Evolutionary conservation across 805 yeast species (phyloP).

Genomic region (Pichia pseudocactophila): DNA sequence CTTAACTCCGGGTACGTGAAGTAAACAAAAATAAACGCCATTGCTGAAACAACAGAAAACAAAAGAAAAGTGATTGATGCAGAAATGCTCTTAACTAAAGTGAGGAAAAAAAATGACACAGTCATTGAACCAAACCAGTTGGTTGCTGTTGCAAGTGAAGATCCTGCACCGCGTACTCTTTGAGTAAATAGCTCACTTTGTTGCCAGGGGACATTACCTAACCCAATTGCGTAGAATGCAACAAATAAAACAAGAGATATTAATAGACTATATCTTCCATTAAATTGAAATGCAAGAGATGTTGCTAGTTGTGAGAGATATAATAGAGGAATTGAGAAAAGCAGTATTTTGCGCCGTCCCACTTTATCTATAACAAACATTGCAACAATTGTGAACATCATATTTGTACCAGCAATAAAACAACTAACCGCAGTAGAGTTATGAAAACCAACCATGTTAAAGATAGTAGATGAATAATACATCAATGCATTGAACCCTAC

Average conservation of each 20-base stretch:
- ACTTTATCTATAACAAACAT: constrained; percentile 78
- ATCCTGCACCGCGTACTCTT: constrained; percentile 86
- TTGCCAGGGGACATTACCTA: constrained; percentile 98
- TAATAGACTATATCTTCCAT: constrained; percentile 85
- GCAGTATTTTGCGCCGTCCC: constrained; percentile 78
- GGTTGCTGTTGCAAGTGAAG: constrained; percentile 82
- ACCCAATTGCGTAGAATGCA: constrained; percentile 87
- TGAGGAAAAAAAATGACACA: constrained; percentile 84
- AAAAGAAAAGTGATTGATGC: constrained; percentile 92
- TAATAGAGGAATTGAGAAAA: constrained; percentile 83
- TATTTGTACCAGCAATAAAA: constrained; percentile 90
- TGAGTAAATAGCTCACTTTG: constrained; percentile 94
- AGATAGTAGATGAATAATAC: constrained; percentile 92
- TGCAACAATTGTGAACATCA: constrained; percentile 78
- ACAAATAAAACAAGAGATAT: constrained; percentile 80
- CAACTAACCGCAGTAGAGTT: constrained; percentile 95
- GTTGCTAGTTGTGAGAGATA: constrained; percentile 62
- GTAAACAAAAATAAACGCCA: constrained; percentile 65
- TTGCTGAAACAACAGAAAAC: constrained; percentile 71
- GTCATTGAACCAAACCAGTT: constrained; percentile 94
- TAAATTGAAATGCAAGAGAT: constrained; percentile 86
- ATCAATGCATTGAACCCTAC: constrained; percentile 94
- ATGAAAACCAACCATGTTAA: constrained; percentile 80
- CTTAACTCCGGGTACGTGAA: constrained; percentile 90
- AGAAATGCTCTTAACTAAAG: constrained; percentile 87